Base-by-base conservation (phyloP, 2,329 filamentous ascomycete species). In the Aspergillus amoenus region DNA sequence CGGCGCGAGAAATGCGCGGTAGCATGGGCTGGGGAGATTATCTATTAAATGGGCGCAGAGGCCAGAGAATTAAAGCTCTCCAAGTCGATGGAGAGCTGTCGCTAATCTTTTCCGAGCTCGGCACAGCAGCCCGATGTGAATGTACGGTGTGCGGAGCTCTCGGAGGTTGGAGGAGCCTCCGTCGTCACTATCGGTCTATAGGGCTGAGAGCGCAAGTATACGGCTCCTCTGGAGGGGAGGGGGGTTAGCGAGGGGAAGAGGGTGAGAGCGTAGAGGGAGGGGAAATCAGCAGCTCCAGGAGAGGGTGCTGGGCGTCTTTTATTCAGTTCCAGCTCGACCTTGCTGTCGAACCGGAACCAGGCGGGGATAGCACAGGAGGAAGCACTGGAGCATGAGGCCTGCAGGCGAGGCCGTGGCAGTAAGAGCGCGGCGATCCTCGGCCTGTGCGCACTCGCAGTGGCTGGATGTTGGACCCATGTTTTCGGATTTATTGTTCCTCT, bases 361-460 rank as follows among this genome's bases (percentile, higher is more conserved):
- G 62, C 66, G 69, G 69, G 66, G 65, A 70, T 71, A 69, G 66
- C 53, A 51, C 30, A 32, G 21, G 53, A 55, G 12, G 12, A 37
- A n/a, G 15, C 12, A 13, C 34, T 37, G 27, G 27, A 30, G 24
- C 24, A 27, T 37, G 4, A 37, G 12, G 13, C 1, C 34, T 37
- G 34, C 34, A 55, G 56, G 49, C 18, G 37, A 34, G 52, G 52
- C 52, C 52, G 52, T 55, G 52, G 52, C 48, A 58, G 39, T 57
- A 55, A 61, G 50, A 58, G 27, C 12, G n/a, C 64, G 61, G 60
- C 62, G 49, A 57, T 61, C 15, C 42, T 24, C 6, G 42, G 12
- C 24, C 42, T 44, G 22, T 44, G 18, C 42, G 18, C 18, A 21
- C 42, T 44, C 13, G 21, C 42, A 44, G 11, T 13, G 12, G 12